phyloP scores from a whole-genome alignment of 441 rosid genomes.

The Hura crepitans region DNA sequence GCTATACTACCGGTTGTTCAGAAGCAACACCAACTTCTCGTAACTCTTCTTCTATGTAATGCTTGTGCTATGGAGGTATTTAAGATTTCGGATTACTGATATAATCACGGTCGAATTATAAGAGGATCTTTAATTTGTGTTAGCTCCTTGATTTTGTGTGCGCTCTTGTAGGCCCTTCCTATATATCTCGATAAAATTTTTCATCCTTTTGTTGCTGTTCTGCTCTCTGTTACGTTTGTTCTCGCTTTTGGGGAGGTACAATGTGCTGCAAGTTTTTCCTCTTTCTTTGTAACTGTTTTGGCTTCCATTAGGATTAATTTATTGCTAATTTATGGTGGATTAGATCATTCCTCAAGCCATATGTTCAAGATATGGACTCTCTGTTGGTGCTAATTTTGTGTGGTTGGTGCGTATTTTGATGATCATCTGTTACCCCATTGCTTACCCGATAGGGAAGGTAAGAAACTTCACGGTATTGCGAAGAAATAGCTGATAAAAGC shows the following conservation, averaged over 20 bases:
- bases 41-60: constrained; percentile 81
- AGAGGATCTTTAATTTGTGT: background rate
- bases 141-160: background rate
- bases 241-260: constrained; percentile 83
- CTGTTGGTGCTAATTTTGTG: constrained; percentile 80
- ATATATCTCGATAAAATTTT: constrained; percentile 81
- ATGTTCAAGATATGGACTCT: constrained; percentile 87
- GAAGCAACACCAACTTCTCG: constrained; percentile 93
- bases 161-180: constrained; percentile 67
- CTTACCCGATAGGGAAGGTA: constrained; percentile 91
- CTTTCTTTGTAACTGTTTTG: background rate
- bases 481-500: background rate
- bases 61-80: constrained; percentile 88
- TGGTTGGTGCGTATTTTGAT: constrained; percentile 79
- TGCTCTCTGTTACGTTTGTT: constrained; percentile 85
- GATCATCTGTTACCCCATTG: constrained; percentile 82
- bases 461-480: background rate
- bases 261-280: background rate
- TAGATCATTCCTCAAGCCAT: constrained; percentile 95
- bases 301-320: background rate
- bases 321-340: constrained; percentile 14
- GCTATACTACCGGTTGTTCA: constrained; percentile 75
- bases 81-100: background rate
- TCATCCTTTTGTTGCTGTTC: constrained; percentile 74
- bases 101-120: background rate